A percentile compares a stretch with the other conserved stretches of the same genome.
These are phyloP conservation scores for Aspergillus diversus DNA, from an alignment of 495 filamentous ascomycete species.

Conservation along the genomic window DNA sequence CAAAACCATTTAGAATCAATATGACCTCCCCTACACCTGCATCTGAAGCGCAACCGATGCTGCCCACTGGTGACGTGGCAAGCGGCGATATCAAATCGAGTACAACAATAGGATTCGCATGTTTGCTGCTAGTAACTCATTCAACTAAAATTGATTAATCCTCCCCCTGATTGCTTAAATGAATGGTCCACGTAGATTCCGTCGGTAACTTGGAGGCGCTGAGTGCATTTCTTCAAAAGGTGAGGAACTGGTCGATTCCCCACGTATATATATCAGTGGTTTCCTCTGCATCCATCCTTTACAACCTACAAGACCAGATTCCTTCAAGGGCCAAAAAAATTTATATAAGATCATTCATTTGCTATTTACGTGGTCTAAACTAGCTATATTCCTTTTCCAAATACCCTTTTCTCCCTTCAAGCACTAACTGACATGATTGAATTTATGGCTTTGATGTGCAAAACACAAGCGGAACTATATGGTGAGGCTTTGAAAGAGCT, in stretches of 20 bases:
- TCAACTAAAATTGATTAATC: constrained; percentile 27
- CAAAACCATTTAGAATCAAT: constrained; percentile 17
- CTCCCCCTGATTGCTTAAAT: constrained; percentile 20
- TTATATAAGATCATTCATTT: no score
- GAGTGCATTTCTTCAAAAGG: constrained; percentile 7
- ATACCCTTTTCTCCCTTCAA: no score
- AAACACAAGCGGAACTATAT: no score
- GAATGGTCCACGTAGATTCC: constrained; percentile 42
- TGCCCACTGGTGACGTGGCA: constrained; percentile 47
- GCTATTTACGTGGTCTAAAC: no score
- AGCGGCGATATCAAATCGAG: constrained; percentile 31
- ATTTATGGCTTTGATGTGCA: no score
- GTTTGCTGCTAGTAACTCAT: constrained; percentile 26
- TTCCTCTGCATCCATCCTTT: not conserved
- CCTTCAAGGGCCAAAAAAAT: no score
- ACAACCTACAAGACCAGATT: no score
- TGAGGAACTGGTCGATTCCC: constrained; percentile 2
- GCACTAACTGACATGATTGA: no score
- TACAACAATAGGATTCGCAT: constrained; percentile 29
- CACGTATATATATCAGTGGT: not conserved
- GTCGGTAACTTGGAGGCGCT: constrained; percentile 12
- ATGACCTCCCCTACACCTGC: constrained; percentile 21
- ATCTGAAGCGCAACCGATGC: constrained; percentile 33
- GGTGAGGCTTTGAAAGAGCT: no score
- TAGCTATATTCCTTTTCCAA: no score